phyloP scores from a whole-genome alignment of 495 filamentous ascomycete genomes.

The Penicillium salamii region DNA sequence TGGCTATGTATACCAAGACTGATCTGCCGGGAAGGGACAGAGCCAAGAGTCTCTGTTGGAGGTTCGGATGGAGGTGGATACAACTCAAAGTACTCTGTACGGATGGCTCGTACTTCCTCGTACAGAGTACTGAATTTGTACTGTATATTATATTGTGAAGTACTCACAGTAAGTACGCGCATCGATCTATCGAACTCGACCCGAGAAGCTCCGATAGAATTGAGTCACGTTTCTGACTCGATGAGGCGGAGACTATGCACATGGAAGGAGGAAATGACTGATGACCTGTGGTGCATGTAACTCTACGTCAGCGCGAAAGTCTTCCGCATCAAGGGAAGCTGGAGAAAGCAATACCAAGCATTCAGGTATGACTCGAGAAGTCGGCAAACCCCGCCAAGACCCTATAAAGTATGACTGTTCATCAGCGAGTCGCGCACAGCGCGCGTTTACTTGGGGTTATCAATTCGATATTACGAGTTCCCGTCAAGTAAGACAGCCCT shows the following conservation, averaged over 20 bases:
- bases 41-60: conserved; percentile 7
- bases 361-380: conserved; percentile 6
- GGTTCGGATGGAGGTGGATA: conserved; percentile 2
- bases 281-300: conserved; percentile 1
- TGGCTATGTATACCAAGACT: conserved; percentile 16
- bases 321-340: conserved; percentile 1
- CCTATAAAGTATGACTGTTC: background rate
- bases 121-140: background rate
- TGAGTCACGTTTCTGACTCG: background rate
- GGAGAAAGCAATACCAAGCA: conserved; percentile 8
- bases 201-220: conserved; percentile 5
- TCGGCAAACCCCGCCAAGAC: conserved; percentile 6
- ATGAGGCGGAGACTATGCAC: background rate
- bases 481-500: background rate
- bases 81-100: background rate
- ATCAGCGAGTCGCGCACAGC: conserved; percentile 20
- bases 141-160: background rate
- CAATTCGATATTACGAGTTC: background rate
- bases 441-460: conserved; percentile 22
- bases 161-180: background rate
- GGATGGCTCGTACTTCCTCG: too few relatives aligned
- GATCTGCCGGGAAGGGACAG: conserved; percentile 15
- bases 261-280: background rate
- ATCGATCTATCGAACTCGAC: background rate
- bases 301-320: conserved; percentile 2